Evolutionary conservation across 177 flowering plant genomes (phyloP).

Genomic region (Vitis hybrid): DNA sequence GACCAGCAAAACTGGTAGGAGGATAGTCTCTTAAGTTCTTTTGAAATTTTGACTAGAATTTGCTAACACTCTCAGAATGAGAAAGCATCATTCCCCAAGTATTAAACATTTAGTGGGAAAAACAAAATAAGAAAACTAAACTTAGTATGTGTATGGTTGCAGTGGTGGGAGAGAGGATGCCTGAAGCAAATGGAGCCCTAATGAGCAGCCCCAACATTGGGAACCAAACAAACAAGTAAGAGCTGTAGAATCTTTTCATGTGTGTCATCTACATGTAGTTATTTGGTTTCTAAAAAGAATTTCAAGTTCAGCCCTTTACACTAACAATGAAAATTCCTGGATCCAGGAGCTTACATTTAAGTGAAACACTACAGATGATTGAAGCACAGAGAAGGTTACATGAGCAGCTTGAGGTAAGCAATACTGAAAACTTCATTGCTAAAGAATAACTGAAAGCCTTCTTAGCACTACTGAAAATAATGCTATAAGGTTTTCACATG

Average conservation of each 20-base stretch:
- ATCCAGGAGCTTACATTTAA: slow-evolving; percentile 60
- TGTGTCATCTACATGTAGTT: not conserved
- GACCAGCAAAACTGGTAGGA: slow-evolving; percentile 59
- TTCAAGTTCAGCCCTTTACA: not conserved
- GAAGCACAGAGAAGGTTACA: slow-evolving; percentile 90
- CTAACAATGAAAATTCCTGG: slow-evolving; percentile 11
- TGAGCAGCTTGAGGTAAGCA: slow-evolving; percentile 87
- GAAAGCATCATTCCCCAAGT: not conserved
- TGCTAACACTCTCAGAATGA: not conserved
- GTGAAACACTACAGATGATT: slow-evolving; percentile 84
- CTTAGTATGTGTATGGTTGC: slow-evolving; percentile 26
- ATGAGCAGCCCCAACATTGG: slow-evolving; percentile 42
- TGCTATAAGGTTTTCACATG: no score
- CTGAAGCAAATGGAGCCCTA: slow-evolving; percentile 49
- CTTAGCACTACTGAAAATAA: not conserved
- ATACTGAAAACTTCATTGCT: not conserved
- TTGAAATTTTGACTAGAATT: not conserved
- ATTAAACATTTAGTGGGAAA: not conserved
- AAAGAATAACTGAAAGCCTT: not conserved
- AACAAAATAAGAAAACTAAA: slow-evolving; percentile 3
- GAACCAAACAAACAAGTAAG: slow-evolving; percentile 67
- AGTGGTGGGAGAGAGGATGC: slow-evolving; percentile 43
- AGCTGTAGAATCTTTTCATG: not conserved
- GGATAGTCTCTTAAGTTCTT: slow-evolving; percentile 1
- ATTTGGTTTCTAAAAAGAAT: not conserved